phyloP scores from a whole-genome alignment of 495 filamentous ascomycete genomes.

The Aspergillus campestris region DNA sequence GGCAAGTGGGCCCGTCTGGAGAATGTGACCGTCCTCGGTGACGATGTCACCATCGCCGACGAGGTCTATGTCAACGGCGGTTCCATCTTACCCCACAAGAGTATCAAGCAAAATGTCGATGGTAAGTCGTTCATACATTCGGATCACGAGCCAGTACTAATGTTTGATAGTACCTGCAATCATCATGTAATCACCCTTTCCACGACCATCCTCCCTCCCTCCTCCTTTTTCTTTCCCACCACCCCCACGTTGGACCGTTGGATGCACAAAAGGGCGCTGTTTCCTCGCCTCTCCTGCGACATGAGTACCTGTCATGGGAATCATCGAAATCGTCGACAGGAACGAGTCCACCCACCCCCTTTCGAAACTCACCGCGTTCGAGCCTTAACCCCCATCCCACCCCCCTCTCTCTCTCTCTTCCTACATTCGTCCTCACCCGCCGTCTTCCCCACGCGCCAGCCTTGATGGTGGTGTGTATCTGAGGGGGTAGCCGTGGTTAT shows the following conservation, averaged over 20 bases:
- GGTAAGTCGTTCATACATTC: constrained; percentile 39
- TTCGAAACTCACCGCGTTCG: too few relatives aligned
- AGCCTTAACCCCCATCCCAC: too few relatives aligned
- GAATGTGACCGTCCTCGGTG: constrained; percentile 94
- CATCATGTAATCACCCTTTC: constrained; percentile 59
- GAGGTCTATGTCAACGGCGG: constrained; percentile 99
- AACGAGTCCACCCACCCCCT: too few relatives aligned
- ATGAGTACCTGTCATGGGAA: too few relatives aligned
- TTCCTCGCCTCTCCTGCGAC: too few relatives aligned
- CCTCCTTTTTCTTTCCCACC: constrained; percentile 5
- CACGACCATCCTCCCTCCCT: constrained; percentile 2
- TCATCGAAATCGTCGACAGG: too few relatives aligned
- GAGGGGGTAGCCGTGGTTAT: too few relatives aligned
- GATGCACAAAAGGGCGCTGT: constrained; percentile 26
- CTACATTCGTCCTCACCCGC: too few relatives aligned
- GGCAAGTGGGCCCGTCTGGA: constrained; percentile 94
- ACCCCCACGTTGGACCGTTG: too few relatives aligned
- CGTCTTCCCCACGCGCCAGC: too few relatives aligned
- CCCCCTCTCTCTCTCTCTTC: too few relatives aligned
- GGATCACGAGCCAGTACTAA: constrained; percentile 10
- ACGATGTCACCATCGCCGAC: constrained; percentile 98
- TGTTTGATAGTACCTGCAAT: constrained; percentile 59
- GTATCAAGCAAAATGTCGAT: constrained; percentile 97
- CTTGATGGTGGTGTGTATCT: too few relatives aligned
- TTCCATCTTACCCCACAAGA: constrained; percentile 94